A percentile compares a stretch with the other conserved stretches of the same genome.
phyloP scores from a whole-genome alignment of 1,139 yeast genomes.

The Candida sp. region DNA sequence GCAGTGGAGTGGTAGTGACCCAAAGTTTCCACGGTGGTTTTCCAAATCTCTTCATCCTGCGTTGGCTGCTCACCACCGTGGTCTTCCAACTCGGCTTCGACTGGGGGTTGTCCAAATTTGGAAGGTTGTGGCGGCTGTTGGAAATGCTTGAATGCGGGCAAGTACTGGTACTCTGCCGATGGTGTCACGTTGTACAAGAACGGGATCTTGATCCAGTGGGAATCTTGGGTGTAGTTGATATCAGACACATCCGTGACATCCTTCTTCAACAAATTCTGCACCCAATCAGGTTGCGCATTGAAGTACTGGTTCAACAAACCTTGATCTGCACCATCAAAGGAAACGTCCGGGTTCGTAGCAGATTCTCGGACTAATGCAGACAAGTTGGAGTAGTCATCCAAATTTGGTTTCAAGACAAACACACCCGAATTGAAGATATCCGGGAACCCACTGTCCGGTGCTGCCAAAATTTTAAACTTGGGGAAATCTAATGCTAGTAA shows the following conservation, averaged over 20 bases:
- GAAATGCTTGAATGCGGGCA: conserved; percentile 79
- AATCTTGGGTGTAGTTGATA: conserved; percentile 10
- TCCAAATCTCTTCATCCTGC: conserved; percentile 12
- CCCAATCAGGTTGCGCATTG: conserved; percentile 53
- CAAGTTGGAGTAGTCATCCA: conserved; percentile 48
- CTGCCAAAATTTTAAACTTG: conserved; percentile 58
- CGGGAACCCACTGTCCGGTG: conserved; percentile 97
- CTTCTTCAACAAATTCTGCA: conserved; percentile 17
- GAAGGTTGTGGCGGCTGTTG: conserved; percentile 11
- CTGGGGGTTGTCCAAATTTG: conserved; percentile 1
- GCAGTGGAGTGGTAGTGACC: conserved; percentile 31
- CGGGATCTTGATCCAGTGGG: conserved; percentile 74
- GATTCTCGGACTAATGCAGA: conserved; percentile 32
- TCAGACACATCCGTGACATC: conserved; percentile 11
- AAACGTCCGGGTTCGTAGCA: conserved; percentile 30
- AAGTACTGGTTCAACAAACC: conserved; percentile 88
- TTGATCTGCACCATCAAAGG: conserved; percentile 97
- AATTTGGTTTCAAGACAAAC: conserved; percentile 66
- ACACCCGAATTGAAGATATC: conserved; percentile 95
- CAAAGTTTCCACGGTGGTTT: conserved; percentile 21
- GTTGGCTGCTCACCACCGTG: conserved; percentile 7
- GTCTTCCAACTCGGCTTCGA: conserved; percentile 7
- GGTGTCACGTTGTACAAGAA: conserved; percentile 90
- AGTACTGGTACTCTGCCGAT: conserved; percentile 77
- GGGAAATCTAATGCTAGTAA: conserved; percentile 36